These are phyloP conservation scores for Apostasia ramifera DNA, from an alignment of 106 monocot species.

Conservation along the genomic window DNA sequence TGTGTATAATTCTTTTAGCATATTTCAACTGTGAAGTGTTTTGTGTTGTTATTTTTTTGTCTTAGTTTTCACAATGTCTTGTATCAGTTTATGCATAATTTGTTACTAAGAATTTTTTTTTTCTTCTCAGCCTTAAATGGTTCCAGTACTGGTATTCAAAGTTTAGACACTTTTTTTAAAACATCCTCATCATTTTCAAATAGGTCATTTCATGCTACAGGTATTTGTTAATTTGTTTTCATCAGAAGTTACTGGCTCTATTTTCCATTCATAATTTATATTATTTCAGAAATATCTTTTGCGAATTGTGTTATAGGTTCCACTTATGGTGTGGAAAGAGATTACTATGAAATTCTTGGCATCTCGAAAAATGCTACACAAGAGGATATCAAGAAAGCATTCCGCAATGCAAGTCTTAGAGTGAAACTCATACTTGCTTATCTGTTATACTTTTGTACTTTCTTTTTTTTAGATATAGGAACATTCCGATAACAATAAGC, in stretches of 20 bases:
- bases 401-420: conserved; percentile 57
- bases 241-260: too few species aligned
- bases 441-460: not conserved
- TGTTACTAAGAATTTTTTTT: too few species aligned
- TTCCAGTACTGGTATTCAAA: not conserved
- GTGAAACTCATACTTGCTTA: not conserved
- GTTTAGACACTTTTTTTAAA: not conserved
- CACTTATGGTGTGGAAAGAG: conserved; percentile 15
- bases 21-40: not conserved
- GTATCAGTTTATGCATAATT: too few species aligned
- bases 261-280: not conserved
- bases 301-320: conserved; percentile 27
- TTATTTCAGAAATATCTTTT: not conserved
- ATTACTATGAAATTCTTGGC: conserved; percentile 89
- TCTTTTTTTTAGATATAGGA: not conserved
- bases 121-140: not conserved
- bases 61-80: not conserved
- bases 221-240: conserved; percentile 25
- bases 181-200: conserved; percentile 10
- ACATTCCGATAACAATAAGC: too few species aligned
- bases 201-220: conserved; percentile 73
- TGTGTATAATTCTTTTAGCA: too few species aligned
- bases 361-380: conserved; percentile 58
- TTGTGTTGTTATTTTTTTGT: not conserved
- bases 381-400: conserved; percentile 95